These are phyloP conservation scores for Fragosphaeria purpurea DNA, from an alignment of 2,329 filamentous ascomycete genomes.

Conservation along the genomic window DNA sequence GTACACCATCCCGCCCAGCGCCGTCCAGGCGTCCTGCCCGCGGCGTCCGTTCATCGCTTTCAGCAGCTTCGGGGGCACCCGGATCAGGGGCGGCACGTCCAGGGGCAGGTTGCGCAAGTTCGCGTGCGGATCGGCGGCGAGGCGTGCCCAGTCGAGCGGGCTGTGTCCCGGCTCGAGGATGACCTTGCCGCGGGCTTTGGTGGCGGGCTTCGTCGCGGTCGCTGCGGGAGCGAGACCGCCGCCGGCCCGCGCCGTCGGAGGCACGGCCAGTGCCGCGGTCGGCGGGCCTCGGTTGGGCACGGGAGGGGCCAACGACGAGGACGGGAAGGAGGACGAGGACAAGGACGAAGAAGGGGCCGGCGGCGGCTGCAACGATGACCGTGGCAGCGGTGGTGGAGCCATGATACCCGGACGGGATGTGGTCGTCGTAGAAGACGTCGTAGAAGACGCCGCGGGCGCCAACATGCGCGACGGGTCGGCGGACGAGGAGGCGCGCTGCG, in stretches of 20 bases:
- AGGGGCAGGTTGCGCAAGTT: constrained; percentile 57
- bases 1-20: constrained; percentile 82
- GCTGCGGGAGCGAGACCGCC: too few relatives aligned
- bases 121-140: constrained; percentile 50
- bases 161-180: constrained; percentile 83
- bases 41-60: constrained; percentile 70
- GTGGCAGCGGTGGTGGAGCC: constrained; percentile 1
- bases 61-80: constrained; percentile 75
- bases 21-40: constrained; percentile 83
- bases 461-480: constrained; percentile 7
- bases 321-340: too few relatives aligned
- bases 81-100: constrained; percentile 47
- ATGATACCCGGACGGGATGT: constrained; percentile 9
- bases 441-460: constrained; percentile 4
- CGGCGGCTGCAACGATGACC: constrained; percentile 2
- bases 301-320: constrained; percentile 16
- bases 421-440: too few relatives aligned
- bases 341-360: neutral
- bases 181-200: constrained; percentile 47
- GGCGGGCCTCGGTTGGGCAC: constrained; percentile 30
- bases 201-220: constrained; percentile 34
- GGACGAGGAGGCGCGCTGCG: constrained; percentile 33
- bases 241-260: constrained; percentile 47
- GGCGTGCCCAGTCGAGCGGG: constrained; percentile 88
- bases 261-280: constrained; percentile 39